Conservation (phyloP, 2,329 filamentous ascomycete species). For the Trichoderma semiorbis region DNA sequence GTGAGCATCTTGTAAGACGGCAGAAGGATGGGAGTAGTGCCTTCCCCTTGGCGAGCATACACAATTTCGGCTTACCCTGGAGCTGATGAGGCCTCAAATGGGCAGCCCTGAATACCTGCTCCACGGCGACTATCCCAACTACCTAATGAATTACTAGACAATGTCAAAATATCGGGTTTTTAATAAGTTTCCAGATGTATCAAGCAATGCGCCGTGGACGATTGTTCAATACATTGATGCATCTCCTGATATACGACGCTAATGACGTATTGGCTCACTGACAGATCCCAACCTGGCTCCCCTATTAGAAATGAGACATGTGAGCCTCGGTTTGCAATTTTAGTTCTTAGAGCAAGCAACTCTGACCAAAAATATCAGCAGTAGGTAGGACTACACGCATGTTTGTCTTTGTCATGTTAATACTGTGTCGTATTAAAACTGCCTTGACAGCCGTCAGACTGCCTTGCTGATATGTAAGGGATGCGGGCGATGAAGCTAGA, state of each 20-base stretch:
- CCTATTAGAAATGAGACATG: rapidly evolving
- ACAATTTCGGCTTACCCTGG: neutral
- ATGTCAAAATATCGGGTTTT: no score
- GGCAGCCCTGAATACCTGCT: neutral
- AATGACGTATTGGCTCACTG: no score
- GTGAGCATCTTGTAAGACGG: neutral
- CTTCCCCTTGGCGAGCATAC: neutral
- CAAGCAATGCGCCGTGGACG: rapidly evolving
- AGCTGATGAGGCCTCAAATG: neutral
- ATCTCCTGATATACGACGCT: no score
- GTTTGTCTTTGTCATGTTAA: neutral
- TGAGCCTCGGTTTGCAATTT: neutral
- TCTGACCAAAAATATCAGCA: neutral
- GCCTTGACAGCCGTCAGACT: neutral
- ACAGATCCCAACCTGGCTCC: neutral
- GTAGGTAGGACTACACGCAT: neutral
- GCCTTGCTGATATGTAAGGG: neutral
- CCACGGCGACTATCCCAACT: neutral
- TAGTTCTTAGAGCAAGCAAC: neutral
- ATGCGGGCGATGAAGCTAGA: neutral
- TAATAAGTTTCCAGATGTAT: neutral
- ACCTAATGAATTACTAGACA: no score
- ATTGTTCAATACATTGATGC: no score
- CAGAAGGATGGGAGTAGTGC: neutral
- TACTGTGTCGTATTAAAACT: neutral